Evolutionary conservation across 345 rosid genomes (phyloP), one percentile per base, ranked within the genome.

Genomic region (Litchi chinensis): DNA sequence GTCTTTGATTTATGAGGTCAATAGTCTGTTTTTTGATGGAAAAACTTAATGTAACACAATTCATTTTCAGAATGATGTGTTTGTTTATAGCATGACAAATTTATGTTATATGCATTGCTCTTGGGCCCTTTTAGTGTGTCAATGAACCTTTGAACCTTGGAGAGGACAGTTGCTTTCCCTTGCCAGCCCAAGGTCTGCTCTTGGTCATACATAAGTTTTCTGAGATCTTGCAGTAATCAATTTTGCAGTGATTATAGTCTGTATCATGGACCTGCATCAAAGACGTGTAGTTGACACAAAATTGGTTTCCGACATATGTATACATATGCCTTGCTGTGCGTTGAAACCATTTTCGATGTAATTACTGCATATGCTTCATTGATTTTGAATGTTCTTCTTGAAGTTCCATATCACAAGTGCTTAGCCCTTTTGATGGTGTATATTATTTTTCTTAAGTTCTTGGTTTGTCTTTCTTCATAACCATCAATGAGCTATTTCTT

Each of bases 401-500:
- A 22, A 15, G 24, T 66, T 41, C 28, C 52, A n/a, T 19, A 16
- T 48, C 16, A 16, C 15, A 77, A 68, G 13, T 68, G 72, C 24
- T 41, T 76, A 66, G 74, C 57, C 48, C 65, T 65, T 68, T 28
- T 52, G 12, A 62, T 32, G 9, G 37, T 39, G 56, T 70, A 32
- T 26, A 50, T 19, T 64, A n/a, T 66, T 12, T 67, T 16, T 70
- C 57, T 70, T 22, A 59, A 32, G 13, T 64, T 67, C 41, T 50
- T 28, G 60, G 16, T 63, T 69, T 11, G 46, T 18, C 13, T 28
- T 11, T 3, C 54, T 83, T 21, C 48, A 10, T 68, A 13, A 52
- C 24, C 68, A 74, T 71, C 24, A 13, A 50, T 82, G 32, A 62
- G 37, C 48, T 63, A 40, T 65, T 69, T 62, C 71, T n/a, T 54